Percentiles rank a stretch among this genome's conserved stretches.
Evolutionary conservation across 345 rosid species (phyloP).

Genomic region (Cardiospermum halicacabum): DNA sequence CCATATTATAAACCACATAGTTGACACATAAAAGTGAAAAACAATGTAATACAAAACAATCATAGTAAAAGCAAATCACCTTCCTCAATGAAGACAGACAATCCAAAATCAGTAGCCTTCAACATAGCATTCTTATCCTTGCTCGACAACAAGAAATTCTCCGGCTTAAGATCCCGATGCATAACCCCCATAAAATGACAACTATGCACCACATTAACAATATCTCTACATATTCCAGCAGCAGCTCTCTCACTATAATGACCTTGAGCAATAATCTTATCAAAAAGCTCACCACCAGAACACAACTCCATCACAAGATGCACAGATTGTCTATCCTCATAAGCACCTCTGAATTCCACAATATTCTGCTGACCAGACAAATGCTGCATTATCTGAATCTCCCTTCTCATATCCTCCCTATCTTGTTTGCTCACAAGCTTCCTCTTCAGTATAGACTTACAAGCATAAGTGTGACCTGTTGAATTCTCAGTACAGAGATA

Average conservation of each 20-base stretch:
- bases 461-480: conserved; percentile 60
- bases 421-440: conserved; percentile 54
- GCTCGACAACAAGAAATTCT: conserved; percentile 74
- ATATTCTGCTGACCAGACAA: conserved; percentile 79
- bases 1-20: not conserved
- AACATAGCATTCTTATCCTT: conserved; percentile 57
- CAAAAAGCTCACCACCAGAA: conserved; percentile 92
- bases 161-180: conserved; percentile 91
- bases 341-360: conserved; percentile 74
- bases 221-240: conserved; percentile 48
- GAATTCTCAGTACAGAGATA: conserved; percentile 72
- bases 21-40: no score
- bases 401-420: conserved; percentile 67
- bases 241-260: conserved; percentile 82
- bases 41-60: not conserved
- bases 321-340: conserved; percentile 70
- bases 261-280: conserved; percentile 62
- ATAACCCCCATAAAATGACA: conserved; percentile 90
- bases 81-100: conserved; percentile 82
- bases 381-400: conserved; percentile 80
- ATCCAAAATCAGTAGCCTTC: conserved; percentile 83
- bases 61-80: conserved; percentile 31
- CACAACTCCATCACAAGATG: conserved; percentile 92
- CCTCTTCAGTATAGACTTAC: conserved; percentile 76
- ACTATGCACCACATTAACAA: conserved; percentile 71